Evolutionary conservation across 352 stramenopile genomes (phyloP).

Genomic region (Peronospora belbahrii): DNA sequence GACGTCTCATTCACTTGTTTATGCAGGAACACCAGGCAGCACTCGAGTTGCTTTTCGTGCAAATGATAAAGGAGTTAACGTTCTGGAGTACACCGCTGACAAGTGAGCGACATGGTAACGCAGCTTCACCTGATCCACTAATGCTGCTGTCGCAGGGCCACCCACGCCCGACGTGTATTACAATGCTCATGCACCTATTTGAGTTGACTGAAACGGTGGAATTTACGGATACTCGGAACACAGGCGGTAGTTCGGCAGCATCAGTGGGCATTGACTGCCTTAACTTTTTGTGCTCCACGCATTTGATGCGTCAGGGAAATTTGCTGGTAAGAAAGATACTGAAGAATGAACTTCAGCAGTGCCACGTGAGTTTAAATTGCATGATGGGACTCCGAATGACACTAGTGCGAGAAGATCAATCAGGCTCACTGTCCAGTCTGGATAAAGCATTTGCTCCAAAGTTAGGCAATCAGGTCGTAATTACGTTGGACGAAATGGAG

Average conservation of each 20-base stretch:
- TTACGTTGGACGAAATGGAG: constrained; percentile 80
- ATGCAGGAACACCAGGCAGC: constrained; percentile 67
- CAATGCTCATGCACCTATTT: constrained; percentile 77
- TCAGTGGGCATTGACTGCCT: constrained; percentile 76
- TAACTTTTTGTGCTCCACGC: constrained; percentile 82
- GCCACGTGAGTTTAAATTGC: constrained; percentile 71
- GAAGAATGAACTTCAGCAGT: constrained; percentile 68
- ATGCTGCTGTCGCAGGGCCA: constrained; percentile 60
- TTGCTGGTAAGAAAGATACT: constrained; percentile 70
- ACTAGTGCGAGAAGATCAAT: constrained; percentile 37
- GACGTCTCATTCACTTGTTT: constrained; percentile 74
- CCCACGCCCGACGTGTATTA: constrained; percentile 62
- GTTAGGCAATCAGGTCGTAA: constrained; percentile 54
- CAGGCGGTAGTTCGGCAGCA: constrained; percentile 32
- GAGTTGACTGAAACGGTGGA: constrained; percentile 81
- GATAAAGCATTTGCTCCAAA: constrained; percentile 51
- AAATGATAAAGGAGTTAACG: constrained; percentile 81
- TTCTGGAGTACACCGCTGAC: constrained; percentile 64
- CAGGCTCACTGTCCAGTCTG: constrained; percentile 13
- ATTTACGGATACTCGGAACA: constrained; percentile 47
- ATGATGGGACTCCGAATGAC: constrained; percentile 83
- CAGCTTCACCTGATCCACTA: constrained; percentile 57
- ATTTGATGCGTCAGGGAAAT: constrained; percentile 60
- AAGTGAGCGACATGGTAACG: constrained; percentile 35
- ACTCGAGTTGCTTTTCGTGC: constrained; percentile 62